These are phyloP conservation scores for Stentor coeruleus DNA, from an alignment of 73 alveolate genomes.

Conservation along the genomic window DNA sequence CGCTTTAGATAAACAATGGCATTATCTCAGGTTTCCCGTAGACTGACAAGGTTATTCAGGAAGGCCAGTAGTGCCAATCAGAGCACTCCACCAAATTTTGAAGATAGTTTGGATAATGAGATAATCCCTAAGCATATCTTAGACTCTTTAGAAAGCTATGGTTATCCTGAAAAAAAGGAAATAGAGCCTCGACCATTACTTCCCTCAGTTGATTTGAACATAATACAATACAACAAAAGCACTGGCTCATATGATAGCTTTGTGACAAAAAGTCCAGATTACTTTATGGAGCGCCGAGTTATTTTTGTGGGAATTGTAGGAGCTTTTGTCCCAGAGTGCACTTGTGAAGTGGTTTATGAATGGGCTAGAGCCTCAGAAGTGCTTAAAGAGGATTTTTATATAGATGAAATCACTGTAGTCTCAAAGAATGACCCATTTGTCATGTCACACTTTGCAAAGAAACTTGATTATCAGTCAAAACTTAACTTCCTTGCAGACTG, in stretches of 20 bases:
- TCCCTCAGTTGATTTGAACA: not conserved
- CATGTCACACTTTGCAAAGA: conserved; percentile 7
- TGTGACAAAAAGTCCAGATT: not conserved
- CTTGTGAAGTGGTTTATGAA: not conserved
- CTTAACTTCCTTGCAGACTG: conserved; percentile 1
- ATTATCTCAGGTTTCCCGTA: too few relatives aligned
- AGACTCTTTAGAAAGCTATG: not conserved
- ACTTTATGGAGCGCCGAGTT: not conserved
- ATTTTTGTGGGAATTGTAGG: conserved; percentile 8
- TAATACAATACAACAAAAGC: not conserved
- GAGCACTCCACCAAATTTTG: not conserved
- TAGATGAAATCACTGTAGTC: not conserved
- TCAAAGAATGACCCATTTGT: conserved; percentile 5
- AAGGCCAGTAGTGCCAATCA: too few relatives aligned
- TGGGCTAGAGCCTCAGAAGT: not conserved
- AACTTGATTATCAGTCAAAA: not conserved
- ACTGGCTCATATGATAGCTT: not conserved
- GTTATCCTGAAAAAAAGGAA: not conserved
- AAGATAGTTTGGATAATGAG: not conserved
- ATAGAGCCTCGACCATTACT: not conserved
- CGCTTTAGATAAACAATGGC: too few relatives aligned
- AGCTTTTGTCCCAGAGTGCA: conserved; percentile 26
- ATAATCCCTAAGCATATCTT: not conserved
- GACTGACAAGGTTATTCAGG: too few relatives aligned
- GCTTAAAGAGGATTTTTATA: not conserved